Percentiles rank a stretch among this genome's conserved stretches.
phyloP scores from a whole-genome alignment of 2,329 filamentous ascomycete species.

The Knufia fluminis region DNA sequence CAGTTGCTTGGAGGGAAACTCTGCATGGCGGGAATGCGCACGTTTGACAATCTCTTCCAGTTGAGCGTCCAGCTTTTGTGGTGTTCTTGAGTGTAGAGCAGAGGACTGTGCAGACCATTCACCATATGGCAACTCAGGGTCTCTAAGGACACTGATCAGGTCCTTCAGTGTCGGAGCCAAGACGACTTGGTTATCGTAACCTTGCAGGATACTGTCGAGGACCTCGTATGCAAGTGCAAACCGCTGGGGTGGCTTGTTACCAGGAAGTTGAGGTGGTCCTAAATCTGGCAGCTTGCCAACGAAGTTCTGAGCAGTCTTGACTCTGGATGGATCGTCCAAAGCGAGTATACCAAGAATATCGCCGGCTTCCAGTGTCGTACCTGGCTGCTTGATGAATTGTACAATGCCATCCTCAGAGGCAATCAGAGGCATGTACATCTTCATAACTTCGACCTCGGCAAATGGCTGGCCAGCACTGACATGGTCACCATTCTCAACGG shows the following conservation, averaged over 20 bases:
- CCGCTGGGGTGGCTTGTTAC: conserved; percentile 82
- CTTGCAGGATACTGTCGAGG: conserved; percentile 77
- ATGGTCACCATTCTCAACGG: conserved; percentile 89
- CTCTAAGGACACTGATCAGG: conserved; percentile 78
- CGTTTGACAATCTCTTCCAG: conserved; percentile 82
- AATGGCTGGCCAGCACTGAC: conserved; percentile 86
- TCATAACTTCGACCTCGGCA: conserved; percentile 99
- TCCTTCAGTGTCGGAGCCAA: conserved; percentile 82
- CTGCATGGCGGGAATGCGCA: conserved; percentile 63
- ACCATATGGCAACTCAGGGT: conserved; percentile 85
- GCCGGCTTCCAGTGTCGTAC: conserved; percentile 92
- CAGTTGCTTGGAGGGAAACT: conserved; percentile 88
- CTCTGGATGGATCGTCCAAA: conserved; percentile 86
- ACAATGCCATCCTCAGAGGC: conserved; percentile 92
- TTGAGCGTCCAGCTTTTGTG: conserved; percentile 75
- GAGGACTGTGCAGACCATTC: conserved; percentile 96
- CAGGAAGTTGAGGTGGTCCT: conserved; percentile 76
- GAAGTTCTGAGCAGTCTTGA: conserved; percentile 94
- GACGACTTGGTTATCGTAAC: conserved; percentile 95
- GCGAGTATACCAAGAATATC: conserved; percentile 97
- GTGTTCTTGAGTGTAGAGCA: conserved; percentile 94
- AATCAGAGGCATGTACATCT: conserved; percentile 99
- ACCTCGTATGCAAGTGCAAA: conserved; percentile 70
- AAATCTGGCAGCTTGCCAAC: conserved; percentile 80
- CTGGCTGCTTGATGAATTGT: conserved; percentile 97